Percentiles rank a stretch among this genome's conserved stretches.
Evolutionary conservation across 257 asterid species (phyloP).

Genomic region (Echium plantagineum): DNA sequence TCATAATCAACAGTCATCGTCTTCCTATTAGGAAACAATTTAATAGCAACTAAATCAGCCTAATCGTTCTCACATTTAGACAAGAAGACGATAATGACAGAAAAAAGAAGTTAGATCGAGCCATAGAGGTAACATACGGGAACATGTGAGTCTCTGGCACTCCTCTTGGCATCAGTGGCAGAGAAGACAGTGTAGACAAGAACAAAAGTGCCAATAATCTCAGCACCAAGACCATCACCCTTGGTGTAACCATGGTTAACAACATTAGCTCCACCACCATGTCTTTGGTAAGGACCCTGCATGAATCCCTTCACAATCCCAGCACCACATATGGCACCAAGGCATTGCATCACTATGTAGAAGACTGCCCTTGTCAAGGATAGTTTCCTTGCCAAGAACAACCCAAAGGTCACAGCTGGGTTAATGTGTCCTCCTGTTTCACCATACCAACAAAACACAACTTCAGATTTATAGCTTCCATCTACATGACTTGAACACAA

Average conservation of each 20-base stretch:
- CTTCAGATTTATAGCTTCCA: not conserved
- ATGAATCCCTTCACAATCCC: not conserved
- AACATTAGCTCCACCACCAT: not conserved
- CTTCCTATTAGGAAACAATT: too few relatives aligned
- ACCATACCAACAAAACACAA: not conserved
- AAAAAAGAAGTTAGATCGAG: not conserved
- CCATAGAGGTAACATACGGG: not conserved
- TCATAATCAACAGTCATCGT: too few relatives aligned
- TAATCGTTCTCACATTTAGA: not conserved
- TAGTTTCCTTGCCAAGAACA: not conserved
- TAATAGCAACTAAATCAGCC: too few relatives aligned
- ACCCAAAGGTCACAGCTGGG: not conserved
- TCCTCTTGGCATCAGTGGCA: not conserved
- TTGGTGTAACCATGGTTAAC: not conserved
- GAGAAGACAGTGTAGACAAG: not conserved
- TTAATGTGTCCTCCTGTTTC: not conserved
- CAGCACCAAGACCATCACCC: not conserved
- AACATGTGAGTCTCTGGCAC: not conserved
- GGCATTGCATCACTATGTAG: not conserved
- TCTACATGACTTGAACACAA: not conserved
- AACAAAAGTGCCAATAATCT: not conserved
- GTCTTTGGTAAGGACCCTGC: not conserved
- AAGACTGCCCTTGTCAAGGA: not conserved
- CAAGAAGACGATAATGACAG: not conserved
- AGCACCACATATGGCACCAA: not conserved